Base-by-base conservation (phyloP, 1,139 yeast genomes). In the Pneumocystis sp. region DNA sequence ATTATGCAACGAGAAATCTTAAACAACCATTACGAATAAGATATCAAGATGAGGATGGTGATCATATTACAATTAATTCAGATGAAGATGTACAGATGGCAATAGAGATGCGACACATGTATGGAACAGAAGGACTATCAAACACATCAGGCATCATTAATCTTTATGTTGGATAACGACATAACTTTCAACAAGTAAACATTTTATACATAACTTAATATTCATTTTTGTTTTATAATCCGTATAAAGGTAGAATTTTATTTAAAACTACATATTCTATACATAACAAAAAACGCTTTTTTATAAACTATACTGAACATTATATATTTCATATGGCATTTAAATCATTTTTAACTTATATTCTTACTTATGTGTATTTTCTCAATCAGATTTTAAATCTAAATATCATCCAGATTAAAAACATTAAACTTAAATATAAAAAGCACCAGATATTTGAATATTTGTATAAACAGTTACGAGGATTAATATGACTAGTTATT, bases 31-130 rank as follows among this genome's bases (percentile, higher is more conserved):
- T 81, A 59, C 82, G 85, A 72, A 80, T 93, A 68, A 86, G 86
- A 74, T 93, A 90, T 73, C 85, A 85, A 74, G 98, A 93, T 76
- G 98, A 93, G 75, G 98, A 93, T 74, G 97, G 95, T 25, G 98
- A 93, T 74, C 87, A 84, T 74, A 96, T 93, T 63, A 85, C 88
- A 64, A 84, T 93, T 77, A 89, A 85, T 71, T 84, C 91, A 60
- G 88, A 87, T 69, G 97, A 91, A 66, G 91, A 93, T 74, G 73
- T 79, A 63, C 74, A 71, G 64, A 76, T 78, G 76, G 81, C 81
- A 17, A 67, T 78, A 62, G 80, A 78, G 25, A 50, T 50, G 57
- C 57, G 57, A 3, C 57, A 50, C 61, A 61, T 60, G 40, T 64
- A 35, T 25, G 64, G 60, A 29, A 61, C 62, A 37, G 40, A 34